Evolutionary conservation across 2,329 filamentous ascomycete species (phyloP).

Genomic region (Cyanodermella asteris): DNA sequence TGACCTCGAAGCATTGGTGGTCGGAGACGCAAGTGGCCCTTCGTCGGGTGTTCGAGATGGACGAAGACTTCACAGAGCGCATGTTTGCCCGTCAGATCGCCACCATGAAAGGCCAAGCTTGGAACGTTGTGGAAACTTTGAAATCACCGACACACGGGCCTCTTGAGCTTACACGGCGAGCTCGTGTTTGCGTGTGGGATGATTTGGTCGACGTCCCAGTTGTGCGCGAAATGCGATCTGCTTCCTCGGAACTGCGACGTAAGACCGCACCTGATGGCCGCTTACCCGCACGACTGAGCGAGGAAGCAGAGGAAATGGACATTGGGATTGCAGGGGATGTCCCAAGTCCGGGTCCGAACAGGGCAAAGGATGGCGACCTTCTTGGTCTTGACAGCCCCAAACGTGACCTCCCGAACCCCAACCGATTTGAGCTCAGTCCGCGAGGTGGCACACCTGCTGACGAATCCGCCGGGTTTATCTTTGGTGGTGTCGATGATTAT

Average conservation of each 20-base stretch:
- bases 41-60: constrained; percentile 70
- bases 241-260: constrained; percentile 64
- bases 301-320: constrained; percentile 71
- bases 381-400: constrained; percentile 37
- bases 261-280: constrained; percentile 33
- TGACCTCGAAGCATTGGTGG: constrained; percentile 95
- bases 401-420: constrained; percentile 48
- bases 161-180: constrained; percentile 71
- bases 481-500: no score
- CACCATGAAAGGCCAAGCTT: constrained; percentile 97
- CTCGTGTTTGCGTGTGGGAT: constrained; percentile 92
- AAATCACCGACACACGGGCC: constrained; percentile 86
- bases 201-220: constrained; percentile 91
- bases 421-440: constrained; percentile 55
- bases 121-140: constrained; percentile 95
- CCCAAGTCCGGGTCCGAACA: constrained; percentile 28
- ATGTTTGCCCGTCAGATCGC: constrained; percentile 99
- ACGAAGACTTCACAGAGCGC: constrained; percentile 89
- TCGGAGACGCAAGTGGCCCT: constrained; percentile 75
- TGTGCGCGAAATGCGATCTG: constrained; percentile 68
- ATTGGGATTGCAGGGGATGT: constrained; percentile 51
- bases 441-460: no score
- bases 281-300: constrained; percentile 25
- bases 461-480: no score
- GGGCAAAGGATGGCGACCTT: constrained; percentile 47